A percentile compares a stretch with the other conserved stretches of the same genome.
phyloP scores from a whole-genome alignment of 2,329 filamentous ascomycete species.

The Magnaporthiopsis poae region DNA sequence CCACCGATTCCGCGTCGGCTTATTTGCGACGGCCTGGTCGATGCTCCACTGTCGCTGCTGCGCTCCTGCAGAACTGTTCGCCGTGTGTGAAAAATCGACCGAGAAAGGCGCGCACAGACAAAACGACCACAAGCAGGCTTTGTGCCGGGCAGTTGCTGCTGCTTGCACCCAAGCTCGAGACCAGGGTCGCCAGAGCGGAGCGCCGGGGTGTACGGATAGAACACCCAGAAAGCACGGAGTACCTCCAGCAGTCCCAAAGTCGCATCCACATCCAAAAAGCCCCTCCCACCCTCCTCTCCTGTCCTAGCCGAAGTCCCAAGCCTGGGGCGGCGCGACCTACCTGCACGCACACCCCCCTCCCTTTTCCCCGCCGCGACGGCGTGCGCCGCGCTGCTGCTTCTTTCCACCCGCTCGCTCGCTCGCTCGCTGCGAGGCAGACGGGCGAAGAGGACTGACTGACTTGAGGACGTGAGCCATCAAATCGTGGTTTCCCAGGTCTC shows the following conservation, averaged over 20 bases:
- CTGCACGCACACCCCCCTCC: not conserved
- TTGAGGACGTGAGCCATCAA: not conserved
- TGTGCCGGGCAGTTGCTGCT: not conserved
- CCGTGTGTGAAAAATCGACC: not conserved
- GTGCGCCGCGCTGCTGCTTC: not conserved
- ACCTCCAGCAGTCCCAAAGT: not conserved
- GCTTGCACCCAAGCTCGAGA: not conserved
- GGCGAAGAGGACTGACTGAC: no score
- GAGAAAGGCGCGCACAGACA: not conserved
- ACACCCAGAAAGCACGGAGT: not conserved
- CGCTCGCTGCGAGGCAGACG: no score
- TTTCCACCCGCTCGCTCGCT: not conserved
- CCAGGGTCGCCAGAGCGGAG: not conserved
- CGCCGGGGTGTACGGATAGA: not conserved
- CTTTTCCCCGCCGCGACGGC: not conserved
- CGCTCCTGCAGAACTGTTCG: constrained; percentile 8
- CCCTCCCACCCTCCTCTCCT: not conserved
- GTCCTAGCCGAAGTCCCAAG: not conserved
- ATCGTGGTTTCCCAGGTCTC: not conserved
- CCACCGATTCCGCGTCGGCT: not conserved
- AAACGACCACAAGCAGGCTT: not conserved
- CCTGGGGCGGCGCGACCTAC: not conserved
- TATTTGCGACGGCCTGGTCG: not conserved
- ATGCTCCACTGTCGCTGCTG: not conserved
- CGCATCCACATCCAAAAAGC: not conserved